Evolutionary conservation across 164 flowering plant species (phyloP).

Genomic region (Hamamelis virginiana): DNA sequence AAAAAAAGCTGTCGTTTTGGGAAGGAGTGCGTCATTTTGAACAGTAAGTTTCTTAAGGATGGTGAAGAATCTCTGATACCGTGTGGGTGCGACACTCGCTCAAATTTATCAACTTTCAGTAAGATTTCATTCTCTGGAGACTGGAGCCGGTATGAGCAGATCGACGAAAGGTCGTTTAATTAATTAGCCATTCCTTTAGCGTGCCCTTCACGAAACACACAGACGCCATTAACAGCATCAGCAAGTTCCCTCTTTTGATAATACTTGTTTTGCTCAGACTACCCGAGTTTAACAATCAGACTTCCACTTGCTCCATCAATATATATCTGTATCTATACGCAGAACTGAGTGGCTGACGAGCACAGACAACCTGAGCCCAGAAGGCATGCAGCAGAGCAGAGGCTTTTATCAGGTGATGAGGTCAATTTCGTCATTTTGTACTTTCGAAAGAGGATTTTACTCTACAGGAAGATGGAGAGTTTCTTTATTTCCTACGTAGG

Average conservation of each 20-base stretch:
- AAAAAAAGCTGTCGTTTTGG: neutral
- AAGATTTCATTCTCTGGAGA: neutral
- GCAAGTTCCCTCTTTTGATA: neutral
- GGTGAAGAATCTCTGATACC: conserved; percentile 25
- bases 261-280: too few species aligned
- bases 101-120: neutral
- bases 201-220: conserved; percentile 5
- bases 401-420: neutral
- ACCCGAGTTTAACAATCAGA: neutral
- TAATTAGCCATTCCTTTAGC: too few species aligned
- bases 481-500: too few species aligned
- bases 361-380: too few species aligned
- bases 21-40: neutral
- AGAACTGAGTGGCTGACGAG: too few species aligned
- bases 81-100: conserved; percentile 2
- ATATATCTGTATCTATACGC: too few species aligned
- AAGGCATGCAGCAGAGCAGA: too few species aligned
- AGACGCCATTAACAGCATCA: neutral
- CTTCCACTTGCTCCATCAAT: neutral
- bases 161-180: too few species aligned
- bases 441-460: too few species aligned
- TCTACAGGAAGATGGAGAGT: too few species aligned
- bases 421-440: too few species aligned
- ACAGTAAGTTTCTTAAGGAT: conserved; percentile 5
- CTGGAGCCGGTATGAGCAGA: too few species aligned